Conservation (phyloP, 768 basidiomycete species). For the Fomitopsis pulvina region DNA sequence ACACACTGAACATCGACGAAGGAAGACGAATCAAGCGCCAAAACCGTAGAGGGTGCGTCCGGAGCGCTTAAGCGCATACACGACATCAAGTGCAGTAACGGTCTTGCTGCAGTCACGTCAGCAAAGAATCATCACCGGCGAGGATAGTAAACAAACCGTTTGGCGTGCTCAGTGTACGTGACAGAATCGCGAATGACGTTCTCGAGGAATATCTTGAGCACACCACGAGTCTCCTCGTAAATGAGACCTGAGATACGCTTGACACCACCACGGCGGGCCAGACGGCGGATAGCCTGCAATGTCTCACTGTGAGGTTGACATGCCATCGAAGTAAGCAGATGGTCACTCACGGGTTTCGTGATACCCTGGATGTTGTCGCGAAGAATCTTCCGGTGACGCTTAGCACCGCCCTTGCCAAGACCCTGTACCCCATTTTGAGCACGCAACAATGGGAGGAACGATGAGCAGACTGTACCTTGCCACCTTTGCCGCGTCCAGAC, state of each 20-base stretch:
- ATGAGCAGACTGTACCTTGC: conserved; percentile 40
- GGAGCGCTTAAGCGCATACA: conserved; percentile 55
- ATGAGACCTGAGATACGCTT: conserved; percentile 55
- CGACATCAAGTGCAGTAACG: conserved; percentile 55
- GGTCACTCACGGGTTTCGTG: conserved; percentile 44
- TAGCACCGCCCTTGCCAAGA: conserved; percentile 74
- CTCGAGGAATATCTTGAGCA: conserved; percentile 58
- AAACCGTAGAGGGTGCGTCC: conserved; percentile 55
- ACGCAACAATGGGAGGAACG: neutral
- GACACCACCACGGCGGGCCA: conserved; percentile 60
- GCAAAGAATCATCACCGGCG: neutral
- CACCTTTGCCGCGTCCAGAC: conserved; percentile 78
- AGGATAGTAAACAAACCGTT: conserved; percentile 26
- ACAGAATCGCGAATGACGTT: conserved; percentile 29
- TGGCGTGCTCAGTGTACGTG: conserved; percentile 61
- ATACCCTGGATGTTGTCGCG: conserved; percentile 81
- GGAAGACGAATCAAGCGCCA: conserved; percentile 29
- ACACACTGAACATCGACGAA: neutral
- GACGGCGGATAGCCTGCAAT: conserved; percentile 34
- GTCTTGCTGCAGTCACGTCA: conserved; percentile 28
- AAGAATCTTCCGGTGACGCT: conserved; percentile 76
- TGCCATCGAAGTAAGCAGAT: neutral
- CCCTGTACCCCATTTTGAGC: conserved; percentile 34
- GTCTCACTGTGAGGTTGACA: neutral
- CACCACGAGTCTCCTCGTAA: conserved; percentile 64